Evolutionary conservation across 306 rosid species (phyloP).

Genomic region (Glycine latifolia): DNA sequence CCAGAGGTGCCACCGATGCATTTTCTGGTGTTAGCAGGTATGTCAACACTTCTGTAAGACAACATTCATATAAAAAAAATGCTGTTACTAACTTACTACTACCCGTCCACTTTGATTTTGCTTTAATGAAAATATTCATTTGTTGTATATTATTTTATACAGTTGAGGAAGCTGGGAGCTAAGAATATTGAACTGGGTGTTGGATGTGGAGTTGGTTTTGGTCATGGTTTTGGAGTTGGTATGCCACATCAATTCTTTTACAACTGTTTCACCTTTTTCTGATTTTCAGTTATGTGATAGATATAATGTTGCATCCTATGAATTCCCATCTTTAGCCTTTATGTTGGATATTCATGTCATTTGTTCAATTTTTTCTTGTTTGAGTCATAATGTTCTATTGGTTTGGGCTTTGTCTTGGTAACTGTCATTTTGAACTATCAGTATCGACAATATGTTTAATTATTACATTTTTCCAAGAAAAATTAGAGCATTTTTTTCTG

Average conservation of each 20-base stretch:
- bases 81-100: neutral
- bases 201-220: slow-evolving; percentile 97
- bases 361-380: neutral
- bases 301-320: too few relatives aligned
- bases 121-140: slow-evolving; percentile 4
- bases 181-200: slow-evolving; percentile 81
- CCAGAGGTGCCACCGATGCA: slow-evolving; percentile 94
- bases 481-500: neutral
- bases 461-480: neutral
- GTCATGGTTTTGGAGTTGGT: slow-evolving; percentile 99
- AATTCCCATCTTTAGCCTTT: too few relatives aligned
- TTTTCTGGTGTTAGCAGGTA: slow-evolving; percentile 90
- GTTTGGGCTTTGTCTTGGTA: neutral
- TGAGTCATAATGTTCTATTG: neutral
- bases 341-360: too few relatives aligned
- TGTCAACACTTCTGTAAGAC: slow-evolving; percentile 77
- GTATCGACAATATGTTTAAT: neutral
- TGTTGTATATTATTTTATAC: slow-evolving; percentile 25
- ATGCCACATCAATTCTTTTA: slow-evolving; percentile 42
- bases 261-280: neutral
- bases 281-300: neutral
- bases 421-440: slow-evolving; percentile 1
- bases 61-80: neutral
- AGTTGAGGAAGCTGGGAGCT: slow-evolving; percentile 93
- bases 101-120: too few relatives aligned